Base-by-base conservation (phyloP, 2,329 filamentous ascomycete genomes). In the Alternaria triticimaculans region DNA sequence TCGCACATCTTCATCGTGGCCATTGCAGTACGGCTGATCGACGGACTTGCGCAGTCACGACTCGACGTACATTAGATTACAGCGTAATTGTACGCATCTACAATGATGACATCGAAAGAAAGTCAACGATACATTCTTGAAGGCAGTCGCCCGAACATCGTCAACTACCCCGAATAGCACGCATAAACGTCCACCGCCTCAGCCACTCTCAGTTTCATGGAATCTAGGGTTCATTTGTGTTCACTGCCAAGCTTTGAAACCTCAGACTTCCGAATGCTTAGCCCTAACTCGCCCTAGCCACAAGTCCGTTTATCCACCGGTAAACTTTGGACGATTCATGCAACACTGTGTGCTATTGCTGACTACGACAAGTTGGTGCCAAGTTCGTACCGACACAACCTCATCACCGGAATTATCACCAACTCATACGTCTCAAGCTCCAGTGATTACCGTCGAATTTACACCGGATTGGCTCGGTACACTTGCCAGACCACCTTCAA, bases 231-330 rank as follows among this genome's bases (percentile, higher is more conserved):
- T 41, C 15, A 62, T 64, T 70, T 64, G 64, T 70, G 68, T 67
- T 68, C 49, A 45, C 44, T 49, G 72, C 72, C 71, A 77, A 76
- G 74, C 71, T 69, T 70, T 65, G 12, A 45, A 60, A 62, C 53
- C 57, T 58, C 60, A 62, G 62, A 67, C 66, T 48, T 60, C 56
- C 45, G 60, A 64, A 70, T 71, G 67, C 72, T 73, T 73, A 69
- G 63, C 63, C 50, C 50, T 49, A 43, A 51, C 51, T 73, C 69
- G 64, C 63, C 50, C 50, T 49, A 46, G 54, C 51, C 61, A 64
- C 50, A 53, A 41, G 50, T 46, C 18, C 25, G 30, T 57, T 57
- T 41, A 23, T 11, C 43, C 55, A 33, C 28, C 18, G 26, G 44
- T 25, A 53, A 53, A 37, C 49, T 53, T 23, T 53, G 49, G 20